Base-by-base conservation (phyloP, 805 yeast species). In the Priceomyces fermenticarens region DNA sequence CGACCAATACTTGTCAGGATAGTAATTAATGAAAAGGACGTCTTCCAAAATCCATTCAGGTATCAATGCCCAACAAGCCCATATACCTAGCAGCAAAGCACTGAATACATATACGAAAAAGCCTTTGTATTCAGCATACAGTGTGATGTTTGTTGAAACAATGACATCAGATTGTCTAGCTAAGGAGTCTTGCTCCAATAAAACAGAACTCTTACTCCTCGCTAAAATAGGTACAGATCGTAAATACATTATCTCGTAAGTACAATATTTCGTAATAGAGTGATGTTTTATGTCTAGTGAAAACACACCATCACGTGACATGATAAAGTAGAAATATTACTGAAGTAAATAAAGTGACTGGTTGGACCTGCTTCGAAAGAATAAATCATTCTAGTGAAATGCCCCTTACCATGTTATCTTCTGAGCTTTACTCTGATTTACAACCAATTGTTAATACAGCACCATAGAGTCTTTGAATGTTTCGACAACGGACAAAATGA, bases 1-100 rank as follows among this genome's bases (percentile, higher is more conserved):
- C 2, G 95, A 83, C 99, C 98, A 93, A 81, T 90, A 85, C 49
- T 95, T 72, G 26, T 91, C 85, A 0, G 98, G 98, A 51, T 82
- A 85, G 60, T 81, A 89, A 52, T 74, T 77, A 13, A 84, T 77
- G 12, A 80, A 81, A 25, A 79, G 48, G 7, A 52, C 51, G 42
- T 79, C 72, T 32, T 52, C 49, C 15, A 85, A 73, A 28, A 75
- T 52, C n/a, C 54, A 46, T 30, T 77, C 76, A 0, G 97, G 97
- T 0, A 81, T 54, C 3, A 85, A 54, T 1, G 95, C 78, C 97
- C 98, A 91, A 3, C 77, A 44, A 2, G 82, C 47, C 74, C 86
- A 85, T 4, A 76, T 60, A 2, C 71, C 42, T 17, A 87, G 68
- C 0, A 77, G 70, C 2, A 81, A 62, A 0, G 83, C 73, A 11